Evolutionary conservation across 2,329 filamentous ascomycete genomes (phyloP), one percentile per base, ranked within the genome.

Genomic region (Mycogone perniciosa): DNA sequence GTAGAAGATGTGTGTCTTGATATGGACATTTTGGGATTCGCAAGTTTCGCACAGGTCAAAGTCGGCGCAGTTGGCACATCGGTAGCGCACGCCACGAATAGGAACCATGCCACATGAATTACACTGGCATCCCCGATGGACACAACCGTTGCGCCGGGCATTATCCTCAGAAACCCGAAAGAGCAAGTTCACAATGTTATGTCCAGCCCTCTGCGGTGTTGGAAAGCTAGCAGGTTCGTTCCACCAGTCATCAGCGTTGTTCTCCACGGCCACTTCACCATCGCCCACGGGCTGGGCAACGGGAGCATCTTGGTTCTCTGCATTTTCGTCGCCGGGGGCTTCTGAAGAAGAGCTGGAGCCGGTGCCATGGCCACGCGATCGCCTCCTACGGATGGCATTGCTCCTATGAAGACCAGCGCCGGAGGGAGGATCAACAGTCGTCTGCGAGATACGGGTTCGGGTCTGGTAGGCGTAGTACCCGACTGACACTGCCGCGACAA

Each of bases 151-250:
- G 46, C 88, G 80, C 50, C 85, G 82, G 1, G 91, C 89, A 64
- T 96, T 91, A 58, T 97, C 90, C 67, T 96, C 91, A 0, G 91
- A 95, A 43, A 97, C 95, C 52, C 91, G 82, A 64, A 96, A 97
- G 1, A 97, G 76, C 2, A 96, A 75, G 55, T 84, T 88, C 42
- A 95, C 85, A 44, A 95, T 83, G 54, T 90, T 91, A 62, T 93
- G 88, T 6, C 88, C 88, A 33, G 73, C 79, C 51, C 76, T 74
- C 54, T 75, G 74, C 31, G 71, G 64, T 31, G 71, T 64, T 50
- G 71, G 66, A 50, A 66, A 64, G 11, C 64, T 64, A 50, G 60
- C 55, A 35, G 66, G 60, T 26, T 79, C 76, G 53, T 77, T 75
- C 66, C 72, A 78, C 76, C 76, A 81, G 52, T 77, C 75, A 46